phyloP scores from a whole-genome alignment of 2,329 filamentous ascomycete genomes.

The Colletotrichum nymphaeae region DNA sequence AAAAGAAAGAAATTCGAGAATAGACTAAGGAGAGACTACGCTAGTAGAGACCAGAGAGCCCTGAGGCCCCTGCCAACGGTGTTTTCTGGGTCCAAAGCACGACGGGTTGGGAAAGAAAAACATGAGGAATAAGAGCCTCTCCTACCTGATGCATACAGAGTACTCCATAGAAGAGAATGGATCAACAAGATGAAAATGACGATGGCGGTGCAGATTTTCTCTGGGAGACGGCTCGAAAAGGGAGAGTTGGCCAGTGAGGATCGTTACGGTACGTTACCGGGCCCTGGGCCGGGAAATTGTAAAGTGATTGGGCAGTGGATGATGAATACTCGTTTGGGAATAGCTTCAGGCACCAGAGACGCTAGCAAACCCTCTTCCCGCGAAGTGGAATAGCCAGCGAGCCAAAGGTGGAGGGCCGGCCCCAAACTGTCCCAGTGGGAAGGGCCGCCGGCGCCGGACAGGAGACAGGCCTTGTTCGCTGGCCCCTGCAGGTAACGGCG shows the following conservation, averaged over 20 bases:
- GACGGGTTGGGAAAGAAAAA: not conserved
- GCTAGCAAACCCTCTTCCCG: conserved; percentile 27
- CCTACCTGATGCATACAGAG: not conserved
- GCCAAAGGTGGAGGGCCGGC: not conserved
- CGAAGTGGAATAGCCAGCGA: not conserved
- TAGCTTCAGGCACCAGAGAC: conserved; percentile 30
- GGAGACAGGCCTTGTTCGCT: not conserved
- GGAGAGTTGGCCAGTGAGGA: conserved; percentile 23
- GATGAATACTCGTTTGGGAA: conserved; percentile 16
- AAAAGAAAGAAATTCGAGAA: conserved; percentile 2
- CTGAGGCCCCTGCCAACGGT: not conserved
- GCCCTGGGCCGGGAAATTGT: conserved; percentile 28
- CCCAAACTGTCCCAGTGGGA: conserved; percentile 11
- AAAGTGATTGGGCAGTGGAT: conserved; percentile 31
- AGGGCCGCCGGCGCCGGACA: conserved; percentile 5
- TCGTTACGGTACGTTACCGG: conserved; percentile 1
- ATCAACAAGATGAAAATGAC: not conserved
- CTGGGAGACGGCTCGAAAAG: not conserved
- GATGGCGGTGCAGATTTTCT: conserved; percentile 23
- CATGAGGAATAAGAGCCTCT: not conserved
- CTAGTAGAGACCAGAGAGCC: not conserved
- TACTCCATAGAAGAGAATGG: not conserved
- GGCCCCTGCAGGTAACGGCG: not conserved
- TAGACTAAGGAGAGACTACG: not conserved
- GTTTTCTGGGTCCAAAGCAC: not conserved